phyloP scores from a whole-genome alignment of 306 rosid species.

The Arachis hypogaea region DNA sequence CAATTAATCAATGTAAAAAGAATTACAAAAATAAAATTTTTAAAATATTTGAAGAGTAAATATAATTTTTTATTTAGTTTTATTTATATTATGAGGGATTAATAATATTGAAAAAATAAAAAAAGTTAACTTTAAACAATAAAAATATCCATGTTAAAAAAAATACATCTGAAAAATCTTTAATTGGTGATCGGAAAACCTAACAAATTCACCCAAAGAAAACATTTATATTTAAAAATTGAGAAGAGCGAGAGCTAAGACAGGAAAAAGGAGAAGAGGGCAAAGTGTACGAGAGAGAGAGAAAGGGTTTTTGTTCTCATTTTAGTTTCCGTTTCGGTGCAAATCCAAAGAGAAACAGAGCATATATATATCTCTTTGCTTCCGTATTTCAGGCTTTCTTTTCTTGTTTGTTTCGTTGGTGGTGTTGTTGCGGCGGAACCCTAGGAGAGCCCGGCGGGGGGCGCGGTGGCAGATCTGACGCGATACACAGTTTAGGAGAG shows the following conservation, averaged over 20 bases:
- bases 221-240: not conserved
- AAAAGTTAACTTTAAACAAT: too few relatives aligned
- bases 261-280: conserved; percentile 29
- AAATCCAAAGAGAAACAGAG: conserved; percentile 35
- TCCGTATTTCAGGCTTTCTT: not conserved
- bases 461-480: conserved; percentile 38
- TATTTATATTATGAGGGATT: too few relatives aligned
- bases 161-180: too few relatives aligned
- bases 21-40: too few relatives aligned
- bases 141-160: too few relatives aligned
- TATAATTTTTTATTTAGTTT: too few relatives aligned
- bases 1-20: too few relatives aligned
- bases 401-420: not conserved
- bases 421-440: conserved; percentile 64
- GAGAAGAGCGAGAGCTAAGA: not conserved
- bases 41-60: too few relatives aligned
- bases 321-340: conserved; percentile 42
- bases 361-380: conserved; percentile 4
- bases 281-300: conserved; percentile 2
- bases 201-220: not conserved
- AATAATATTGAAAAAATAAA: too few relatives aligned
- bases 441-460: conserved; percentile 2
- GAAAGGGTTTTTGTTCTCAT: conserved; percentile 24
- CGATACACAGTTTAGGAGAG: not conserved
- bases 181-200: too few relatives aligned